Percentiles rank a stretch among this genome's conserved stretches.
phyloP scores from a whole-genome alignment of 495 filamentous ascomycete genomes.

The Podospora bellae-mahoneyi region DNA sequence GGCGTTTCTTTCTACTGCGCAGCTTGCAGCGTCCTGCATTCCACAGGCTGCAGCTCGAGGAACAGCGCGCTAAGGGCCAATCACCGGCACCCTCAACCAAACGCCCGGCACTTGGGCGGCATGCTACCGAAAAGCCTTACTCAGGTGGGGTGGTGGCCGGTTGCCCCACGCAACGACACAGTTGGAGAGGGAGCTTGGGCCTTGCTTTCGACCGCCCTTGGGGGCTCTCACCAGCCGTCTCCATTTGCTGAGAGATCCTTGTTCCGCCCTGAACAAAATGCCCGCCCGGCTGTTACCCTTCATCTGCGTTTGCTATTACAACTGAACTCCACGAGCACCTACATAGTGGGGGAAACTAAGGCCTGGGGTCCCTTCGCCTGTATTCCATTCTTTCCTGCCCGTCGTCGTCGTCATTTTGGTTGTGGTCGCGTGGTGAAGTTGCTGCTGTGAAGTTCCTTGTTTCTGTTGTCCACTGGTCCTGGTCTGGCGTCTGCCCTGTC shows the following conservation, averaged over 20 bases:
- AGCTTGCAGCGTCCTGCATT: not conserved
- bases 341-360: constrained; percentile 1
- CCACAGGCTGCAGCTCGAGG: not conserved
- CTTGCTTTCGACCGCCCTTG: constrained; percentile 5
- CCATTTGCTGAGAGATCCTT: not conserved
- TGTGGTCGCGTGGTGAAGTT: not conserved
- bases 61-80: not conserved
- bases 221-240: too few species aligned
- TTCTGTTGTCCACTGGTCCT: not conserved
- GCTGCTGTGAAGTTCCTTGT: constrained; percentile 8
- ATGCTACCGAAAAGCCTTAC: constrained; percentile 2
- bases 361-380: not conserved
- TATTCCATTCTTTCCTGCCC: not conserved
- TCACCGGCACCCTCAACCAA: not conserved
- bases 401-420: not conserved
- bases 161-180: constrained; percentile 20
- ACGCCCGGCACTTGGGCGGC: constrained; percentile 8
- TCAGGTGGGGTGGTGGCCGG: constrained; percentile 1
- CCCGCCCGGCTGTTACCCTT: constrained; percentile 13
- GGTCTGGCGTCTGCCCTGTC: not conserved
- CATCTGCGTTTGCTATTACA: too few species aligned
- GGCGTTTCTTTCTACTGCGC: not conserved
- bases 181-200: constrained; percentile 17
- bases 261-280: constrained; percentile 1
- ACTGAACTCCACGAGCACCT: not conserved